A percentile compares a stretch with the other conserved stretches of the same genome.
Conservation (phyloP, 2,329 filamentous ascomycete species). For the Diaporthe australafricana region DNA sequence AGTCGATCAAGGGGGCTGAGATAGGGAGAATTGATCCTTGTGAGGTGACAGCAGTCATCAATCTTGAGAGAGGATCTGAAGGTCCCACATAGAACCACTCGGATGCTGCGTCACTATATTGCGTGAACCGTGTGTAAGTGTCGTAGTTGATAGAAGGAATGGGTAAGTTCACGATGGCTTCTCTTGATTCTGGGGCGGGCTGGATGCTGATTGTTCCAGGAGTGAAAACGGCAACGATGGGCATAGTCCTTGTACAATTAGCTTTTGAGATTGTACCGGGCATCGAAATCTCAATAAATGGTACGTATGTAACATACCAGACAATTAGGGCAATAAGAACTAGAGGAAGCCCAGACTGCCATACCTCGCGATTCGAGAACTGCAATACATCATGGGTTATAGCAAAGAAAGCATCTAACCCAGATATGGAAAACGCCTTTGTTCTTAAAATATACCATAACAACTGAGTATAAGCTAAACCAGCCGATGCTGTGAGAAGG, state of each 20-base stretch:
- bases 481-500: neutral
- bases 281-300: neutral
- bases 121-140: neutral
- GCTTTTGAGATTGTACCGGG: neutral
- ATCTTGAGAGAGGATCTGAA: neutral
- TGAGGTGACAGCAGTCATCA: neutral
- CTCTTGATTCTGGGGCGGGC: neutral
- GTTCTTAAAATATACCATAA: neutral
- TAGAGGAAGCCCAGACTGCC: neutral
- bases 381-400: neutral
- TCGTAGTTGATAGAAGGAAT: neutral
- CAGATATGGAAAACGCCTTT: neutral
- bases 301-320: neutral
- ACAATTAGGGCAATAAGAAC: neutral
- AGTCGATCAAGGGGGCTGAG: neutral
- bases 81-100: neutral
- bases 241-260: neutral
- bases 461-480: neutral
- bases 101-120: neutral
- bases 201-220: neutral
- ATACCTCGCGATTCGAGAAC: neutral
- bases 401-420: neutral
- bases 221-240: slow-evolving; percentile 7
- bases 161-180: neutral
- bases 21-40: neutral